These are phyloP conservation scores for Rhododendron ferrugineum DNA, from an alignment of 148 eudicot species.

Conservation along the genomic window DNA sequence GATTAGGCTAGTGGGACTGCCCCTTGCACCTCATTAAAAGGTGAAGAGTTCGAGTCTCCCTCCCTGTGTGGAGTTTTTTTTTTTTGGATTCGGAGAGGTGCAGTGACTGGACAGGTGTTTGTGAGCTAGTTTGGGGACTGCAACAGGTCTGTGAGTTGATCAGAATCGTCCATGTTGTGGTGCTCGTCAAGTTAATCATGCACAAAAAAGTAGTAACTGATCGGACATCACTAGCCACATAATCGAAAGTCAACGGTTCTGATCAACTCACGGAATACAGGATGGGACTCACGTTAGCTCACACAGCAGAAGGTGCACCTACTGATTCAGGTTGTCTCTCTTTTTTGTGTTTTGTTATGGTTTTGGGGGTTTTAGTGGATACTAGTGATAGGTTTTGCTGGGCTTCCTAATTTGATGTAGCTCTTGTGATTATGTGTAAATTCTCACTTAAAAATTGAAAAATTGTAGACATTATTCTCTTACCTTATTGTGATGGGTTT, in stretches of 20 bases:
- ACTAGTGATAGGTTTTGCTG: neutral
- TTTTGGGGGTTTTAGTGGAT: neutral
- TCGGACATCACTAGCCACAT: too few relatives aligned
- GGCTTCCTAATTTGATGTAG: neutral
- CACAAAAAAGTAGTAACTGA: too few relatives aligned
- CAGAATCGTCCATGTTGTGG: neutral
- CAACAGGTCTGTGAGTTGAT: neutral
- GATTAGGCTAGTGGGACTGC: neutral
- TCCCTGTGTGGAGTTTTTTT: neutral
- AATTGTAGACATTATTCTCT: neutral
- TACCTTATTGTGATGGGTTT: neutral
- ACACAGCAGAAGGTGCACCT: neutral
- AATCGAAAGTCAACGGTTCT: neutral
- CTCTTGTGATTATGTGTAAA: neutral
- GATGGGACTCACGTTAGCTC: neutral
- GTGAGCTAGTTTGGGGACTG: neutral
- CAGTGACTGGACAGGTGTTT: neutral
- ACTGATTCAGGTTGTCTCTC: neutral
- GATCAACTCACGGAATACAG: neutral
- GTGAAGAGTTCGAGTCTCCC: neutral
- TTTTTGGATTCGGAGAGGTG: neutral
- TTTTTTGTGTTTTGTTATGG: neutral
- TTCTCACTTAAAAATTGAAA: neutral
- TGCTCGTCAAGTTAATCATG: too few relatives aligned
- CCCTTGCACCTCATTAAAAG: neutral